These are phyloP conservation scores for Candida sojae DNA, from an alignment of 1,139 yeast genomes.

Conservation along the genomic window DNA sequence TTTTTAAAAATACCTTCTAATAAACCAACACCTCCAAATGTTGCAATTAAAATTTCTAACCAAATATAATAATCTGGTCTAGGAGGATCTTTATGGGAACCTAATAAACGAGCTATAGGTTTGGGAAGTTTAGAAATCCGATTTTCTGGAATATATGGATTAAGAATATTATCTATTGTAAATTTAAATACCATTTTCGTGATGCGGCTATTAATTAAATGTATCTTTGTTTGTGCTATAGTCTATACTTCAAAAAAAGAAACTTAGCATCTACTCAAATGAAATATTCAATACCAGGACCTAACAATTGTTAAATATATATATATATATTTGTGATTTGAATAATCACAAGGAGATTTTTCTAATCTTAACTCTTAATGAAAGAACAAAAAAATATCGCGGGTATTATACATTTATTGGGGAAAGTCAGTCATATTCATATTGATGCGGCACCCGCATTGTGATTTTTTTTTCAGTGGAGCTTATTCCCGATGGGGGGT, in stretches of 20 bases:
- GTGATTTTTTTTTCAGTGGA: neutral
- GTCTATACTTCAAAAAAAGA: neutral
- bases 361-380: too few relatives aligned
- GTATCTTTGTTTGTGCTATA: too few relatives aligned
- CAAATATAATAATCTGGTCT: constrained; percentile 44
- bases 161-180: constrained; percentile 35
- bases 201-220: too few relatives aligned
- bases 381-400: neutral
- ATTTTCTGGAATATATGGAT: constrained; percentile 32
- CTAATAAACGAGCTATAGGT: constrained; percentile 31
- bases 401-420: too few relatives aligned
- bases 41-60: constrained; percentile 47
- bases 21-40: constrained; percentile 55
- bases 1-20: constrained; percentile 52
- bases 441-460: too few relatives aligned
- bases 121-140: constrained; percentile 30
- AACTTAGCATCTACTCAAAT: neutral
- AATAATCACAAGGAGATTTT: too few relatives aligned
- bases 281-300: too few relatives aligned
- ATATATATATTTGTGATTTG: too few relatives aligned
- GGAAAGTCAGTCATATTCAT: too few relatives aligned
- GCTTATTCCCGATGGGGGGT: neutral
- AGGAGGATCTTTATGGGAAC: constrained; percentile 30
- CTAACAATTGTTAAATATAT: too few relatives aligned
- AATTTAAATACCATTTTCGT: constrained; percentile 39